Evolutionary conservation across 768 basidiomycete species (phyloP).

Genomic region (Boletales sp.): DNA sequence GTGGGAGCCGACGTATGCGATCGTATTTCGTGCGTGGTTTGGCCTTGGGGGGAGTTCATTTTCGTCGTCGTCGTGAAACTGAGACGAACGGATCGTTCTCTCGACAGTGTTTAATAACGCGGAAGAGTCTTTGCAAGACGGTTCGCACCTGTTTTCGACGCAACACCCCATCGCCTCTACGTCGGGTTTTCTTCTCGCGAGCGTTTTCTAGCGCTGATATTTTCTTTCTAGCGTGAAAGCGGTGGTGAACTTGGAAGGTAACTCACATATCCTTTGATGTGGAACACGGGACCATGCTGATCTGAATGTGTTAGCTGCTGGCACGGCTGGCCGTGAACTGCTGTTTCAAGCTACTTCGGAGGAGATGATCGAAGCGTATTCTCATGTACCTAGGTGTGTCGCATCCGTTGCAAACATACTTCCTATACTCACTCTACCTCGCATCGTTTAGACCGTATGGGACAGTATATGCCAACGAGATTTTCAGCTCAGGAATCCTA

Average conservation of each 20-base stretch:
- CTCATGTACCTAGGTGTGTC: slow-evolving; percentile 69
- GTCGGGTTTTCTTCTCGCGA: slow-evolving; percentile 39
- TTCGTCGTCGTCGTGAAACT: neutral
- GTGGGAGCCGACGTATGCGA: slow-evolving; percentile 71
- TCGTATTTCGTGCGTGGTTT: slow-evolving; percentile 73
- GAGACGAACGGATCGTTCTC: neutral
- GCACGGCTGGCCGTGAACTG: slow-evolving; percentile 81
- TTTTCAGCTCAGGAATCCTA: slow-evolving; percentile 89
- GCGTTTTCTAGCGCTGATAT: neutral
- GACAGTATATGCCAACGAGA: slow-evolving; percentile 84
- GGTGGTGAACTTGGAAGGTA: slow-evolving; percentile 88
- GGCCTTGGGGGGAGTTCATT: neutral
- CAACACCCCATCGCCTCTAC: slow-evolving; percentile 74
- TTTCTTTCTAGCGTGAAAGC: slow-evolving; percentile 61
- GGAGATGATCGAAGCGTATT: slow-evolving; percentile 91
- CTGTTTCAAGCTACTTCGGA: slow-evolving; percentile 95
- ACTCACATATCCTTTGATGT: neutral
- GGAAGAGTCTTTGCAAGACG: slow-evolving; percentile 94
- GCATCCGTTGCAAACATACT: neutral
- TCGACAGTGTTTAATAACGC: slow-evolving; percentile 86
- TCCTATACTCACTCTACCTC: neutral
- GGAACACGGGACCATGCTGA: slow-evolving; percentile 2
- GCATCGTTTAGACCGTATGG: slow-evolving; percentile 66
- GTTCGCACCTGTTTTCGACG: slow-evolving; percentile 89
- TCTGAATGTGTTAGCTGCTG: slow-evolving; percentile 56